phyloP scores from a whole-genome alignment of 1,139 yeast genomes.

The Yamadazyma pseudoaaseri region DNA sequence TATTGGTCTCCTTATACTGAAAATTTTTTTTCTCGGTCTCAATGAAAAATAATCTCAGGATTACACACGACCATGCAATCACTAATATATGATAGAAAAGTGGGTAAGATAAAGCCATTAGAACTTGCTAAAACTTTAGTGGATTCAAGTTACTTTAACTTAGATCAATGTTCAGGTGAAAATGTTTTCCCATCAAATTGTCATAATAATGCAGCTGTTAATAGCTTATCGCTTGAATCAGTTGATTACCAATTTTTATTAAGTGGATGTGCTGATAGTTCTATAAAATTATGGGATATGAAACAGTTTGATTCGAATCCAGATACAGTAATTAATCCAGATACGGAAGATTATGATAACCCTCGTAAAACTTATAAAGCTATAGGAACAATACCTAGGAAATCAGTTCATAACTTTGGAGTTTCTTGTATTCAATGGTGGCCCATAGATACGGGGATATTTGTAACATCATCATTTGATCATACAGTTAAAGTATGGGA shows the following conservation, averaged over 20 bases:
- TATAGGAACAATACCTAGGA: constrained; percentile 50
- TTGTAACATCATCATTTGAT: constrained; percentile 80
- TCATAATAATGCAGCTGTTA: constrained; percentile 53
- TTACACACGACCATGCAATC: constrained; percentile 33
- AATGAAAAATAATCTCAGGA: neutral
- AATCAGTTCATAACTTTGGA: constrained; percentile 67
- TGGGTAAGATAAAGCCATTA: constrained; percentile 27
- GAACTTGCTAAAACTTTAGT: constrained; percentile 39
- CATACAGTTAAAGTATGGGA: constrained; percentile 81
- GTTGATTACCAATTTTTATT: constrained; percentile 50
- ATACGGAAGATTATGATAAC: constrained; percentile 24
- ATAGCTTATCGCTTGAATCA: constrained; percentile 63
- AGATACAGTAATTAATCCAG: constrained; percentile 1
- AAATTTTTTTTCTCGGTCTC: constrained; percentile 5
- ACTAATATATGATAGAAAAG: constrained; percentile 33
- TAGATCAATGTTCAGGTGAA: constrained; percentile 21
- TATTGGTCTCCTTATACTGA: constrained; percentile 19
- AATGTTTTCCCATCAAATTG: constrained; percentile 38
- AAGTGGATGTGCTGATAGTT: constrained; percentile 78
- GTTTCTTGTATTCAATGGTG: constrained; percentile 81
- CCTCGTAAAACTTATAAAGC: constrained; percentile 22
- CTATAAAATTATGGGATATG: constrained; percentile 61
- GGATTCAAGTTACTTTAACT: constrained; percentile 37
- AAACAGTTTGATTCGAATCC: constrained; percentile 2
- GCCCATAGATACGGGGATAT: constrained; percentile 86